Evolutionary conservation across 1,139 yeast species (phyloP), one percentile per base, ranked within the genome.

Genomic region (Debaryomyces subglobosus): DNA sequence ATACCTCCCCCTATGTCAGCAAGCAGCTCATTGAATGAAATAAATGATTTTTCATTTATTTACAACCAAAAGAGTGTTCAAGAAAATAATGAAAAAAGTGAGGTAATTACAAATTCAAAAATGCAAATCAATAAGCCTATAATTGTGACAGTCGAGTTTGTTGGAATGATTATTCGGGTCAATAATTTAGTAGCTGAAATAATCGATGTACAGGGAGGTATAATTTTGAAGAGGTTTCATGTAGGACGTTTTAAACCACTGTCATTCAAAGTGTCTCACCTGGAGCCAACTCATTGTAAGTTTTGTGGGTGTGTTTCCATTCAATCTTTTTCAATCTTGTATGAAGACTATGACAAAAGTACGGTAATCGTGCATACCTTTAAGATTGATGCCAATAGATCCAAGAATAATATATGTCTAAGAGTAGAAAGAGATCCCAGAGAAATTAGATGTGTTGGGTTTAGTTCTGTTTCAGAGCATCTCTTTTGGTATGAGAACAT

Each of bases 401-500:
- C 96, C 4, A 87, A 88, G 58, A 86, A 82, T 53, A 85, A 82
- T 57, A 90, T 90, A 43, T 90, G 97, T 66, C 69, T 89, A 48
- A 82, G 96, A 67, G 96, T 88, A 34, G 96, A 90, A 67, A 85
- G 97, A 78, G 96, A 90, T 67, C 90, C 94, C 1, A 78, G 96
- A 60, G 97, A 90, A 69, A 88, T 89, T 39, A 79, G 96, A 70
- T 90, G 97, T 68, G 74, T 86, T 39, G 96, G 96, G 37, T 87
- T 89, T 60, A 89, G 84, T 52, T 83, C 87, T 0, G 90, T 84
- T 2, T 74, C 79, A 18, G 96, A 89, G 59, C 82, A 82, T 48
- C 87, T 82, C 53, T 81, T 82, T 63, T 85, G 89, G 84, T 74
- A 82, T 47, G 76, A 78, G 38, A 69, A 80, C 50, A 82, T 88